Evolutionary conservation across 2,329 filamentous ascomycete species (phyloP).

Genomic region (Fusarium domesticum): DNA sequence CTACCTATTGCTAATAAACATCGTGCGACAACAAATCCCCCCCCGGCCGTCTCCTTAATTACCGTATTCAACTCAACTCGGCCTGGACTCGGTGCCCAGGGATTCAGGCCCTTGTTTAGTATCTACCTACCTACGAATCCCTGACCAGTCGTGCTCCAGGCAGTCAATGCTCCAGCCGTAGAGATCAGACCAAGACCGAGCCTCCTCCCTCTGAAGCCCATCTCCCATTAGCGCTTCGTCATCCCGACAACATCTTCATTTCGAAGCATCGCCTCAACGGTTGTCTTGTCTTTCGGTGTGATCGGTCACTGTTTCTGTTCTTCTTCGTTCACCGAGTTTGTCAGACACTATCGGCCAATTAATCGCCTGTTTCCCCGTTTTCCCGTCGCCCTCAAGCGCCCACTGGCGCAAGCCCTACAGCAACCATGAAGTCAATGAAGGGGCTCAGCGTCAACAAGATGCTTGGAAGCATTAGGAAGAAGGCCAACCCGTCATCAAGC

Average conservation of each 20-base stretch:
- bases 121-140: not conserved
- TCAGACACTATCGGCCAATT: not conserved
- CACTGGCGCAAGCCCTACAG: conserved; percentile 24
- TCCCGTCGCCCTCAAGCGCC: conserved; percentile 10
- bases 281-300: not conserved
- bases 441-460: conserved; percentile 55
- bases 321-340: not conserved
- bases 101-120: not conserved
- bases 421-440: conserved; percentile 47
- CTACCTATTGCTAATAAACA: no score
- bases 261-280: not conserved
- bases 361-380: conserved; percentile 2
- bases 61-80: not conserved
- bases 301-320: not conserved
- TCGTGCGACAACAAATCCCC: no score
- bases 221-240: not conserved
- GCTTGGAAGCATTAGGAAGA: conserved; percentile 54
- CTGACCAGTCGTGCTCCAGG: not conserved
- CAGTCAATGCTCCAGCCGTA: not conserved
- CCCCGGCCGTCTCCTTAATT: not conserved
- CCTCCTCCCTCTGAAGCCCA: not conserved
- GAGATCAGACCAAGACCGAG: not conserved
- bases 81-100: no score
- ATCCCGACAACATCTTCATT: not conserved
- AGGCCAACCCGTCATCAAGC: conserved; percentile 34